These are phyloP conservation scores for Saccharomycopsis phalli DNA, from an alignment of 1,139 yeast genomes.

Conservation along the genomic window DNA sequence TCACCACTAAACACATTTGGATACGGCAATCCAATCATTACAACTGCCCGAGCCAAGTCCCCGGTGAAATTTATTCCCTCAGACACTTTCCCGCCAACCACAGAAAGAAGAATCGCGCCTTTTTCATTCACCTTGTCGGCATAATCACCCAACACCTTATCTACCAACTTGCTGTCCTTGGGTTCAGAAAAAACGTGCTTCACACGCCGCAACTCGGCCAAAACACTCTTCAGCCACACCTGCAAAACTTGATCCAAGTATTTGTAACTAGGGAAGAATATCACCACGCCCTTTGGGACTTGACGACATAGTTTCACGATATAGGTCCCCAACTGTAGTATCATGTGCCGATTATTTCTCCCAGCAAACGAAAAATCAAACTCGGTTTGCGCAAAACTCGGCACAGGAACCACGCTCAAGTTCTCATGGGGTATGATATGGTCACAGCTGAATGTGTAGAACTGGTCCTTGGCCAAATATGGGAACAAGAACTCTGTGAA, in stretches of 20 bases:
- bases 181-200: slow-evolving; percentile 56
- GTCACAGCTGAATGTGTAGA: slow-evolving; percentile 63
- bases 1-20: slow-evolving; percentile 86
- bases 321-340: slow-evolving; percentile 45
- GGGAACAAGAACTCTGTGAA: slow-evolving; percentile 63
- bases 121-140: slow-evolving; percentile 26
- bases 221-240: slow-evolving; percentile 40
- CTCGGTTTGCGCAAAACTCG: slow-evolving; percentile 19
- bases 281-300: slow-evolving; percentile 70
- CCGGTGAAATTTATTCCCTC: slow-evolving; percentile 93
- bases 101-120: slow-evolving; percentile 61
- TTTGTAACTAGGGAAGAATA: slow-evolving; percentile 79
- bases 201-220: slow-evolving; percentile 27
- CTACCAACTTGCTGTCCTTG: slow-evolving; percentile 34
- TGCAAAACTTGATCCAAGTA: slow-evolving; percentile 46
- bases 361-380: slow-evolving; percentile 67
- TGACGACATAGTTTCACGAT: slow-evolving; percentile 34
- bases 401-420: slow-evolving; percentile 50
- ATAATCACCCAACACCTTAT: slow-evolving; percentile 43
- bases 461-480: slow-evolving; percentile 31
- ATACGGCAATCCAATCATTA: slow-evolving; percentile 84
- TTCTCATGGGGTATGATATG: slow-evolving; percentile 75
- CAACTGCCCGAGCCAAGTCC: slow-evolving; percentile 75
- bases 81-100: slow-evolving; percentile 89
- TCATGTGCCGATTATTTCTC: slow-evolving; percentile 40